Percentiles rank a stretch among this genome's conserved stretches.
phyloP scores from a whole-genome alignment of 2,329 filamentous ascomycete species.

The Blumeria graminis region DNA sequence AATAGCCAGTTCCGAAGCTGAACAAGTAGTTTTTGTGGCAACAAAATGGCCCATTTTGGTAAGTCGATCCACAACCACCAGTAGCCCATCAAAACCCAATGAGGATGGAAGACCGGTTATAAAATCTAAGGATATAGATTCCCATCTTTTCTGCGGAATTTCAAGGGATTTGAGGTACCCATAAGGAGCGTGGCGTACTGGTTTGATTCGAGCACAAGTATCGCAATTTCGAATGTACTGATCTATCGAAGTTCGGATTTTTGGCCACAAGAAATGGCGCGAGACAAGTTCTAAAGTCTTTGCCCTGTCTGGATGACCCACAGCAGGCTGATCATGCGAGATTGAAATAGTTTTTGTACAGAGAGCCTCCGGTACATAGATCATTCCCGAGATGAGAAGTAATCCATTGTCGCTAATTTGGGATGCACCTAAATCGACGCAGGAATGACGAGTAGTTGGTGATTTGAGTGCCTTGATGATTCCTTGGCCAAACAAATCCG shows the following conservation, averaged over 20 bases:
- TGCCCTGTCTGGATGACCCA: not conserved
- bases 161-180: not conserved
- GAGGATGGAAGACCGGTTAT: not conserved
- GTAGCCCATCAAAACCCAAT: not conserved
- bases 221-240: not conserved
- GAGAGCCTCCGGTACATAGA: not conserved
- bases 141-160: not conserved
- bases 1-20: not conserved
- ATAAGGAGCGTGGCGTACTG: not conserved
- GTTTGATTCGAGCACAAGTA: not conserved
- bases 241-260: not conserved
- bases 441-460: not conserved
- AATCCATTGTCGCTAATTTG: not conserved
- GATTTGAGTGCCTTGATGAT: not conserved
- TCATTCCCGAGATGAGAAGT: not conserved
- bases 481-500: not conserved
- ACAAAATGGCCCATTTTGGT: not conserved
- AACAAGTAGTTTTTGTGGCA: not conserved
- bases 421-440: not conserved
- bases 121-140: not conserved
- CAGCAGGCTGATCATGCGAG: not conserved
- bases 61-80: not conserved
- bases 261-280: not conserved
- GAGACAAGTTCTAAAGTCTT: not conserved
- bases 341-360: not conserved